Evolutionary conservation across 805 yeast genomes (phyloP).

Genomic region (Lipomyces chichibuensis): DNA sequence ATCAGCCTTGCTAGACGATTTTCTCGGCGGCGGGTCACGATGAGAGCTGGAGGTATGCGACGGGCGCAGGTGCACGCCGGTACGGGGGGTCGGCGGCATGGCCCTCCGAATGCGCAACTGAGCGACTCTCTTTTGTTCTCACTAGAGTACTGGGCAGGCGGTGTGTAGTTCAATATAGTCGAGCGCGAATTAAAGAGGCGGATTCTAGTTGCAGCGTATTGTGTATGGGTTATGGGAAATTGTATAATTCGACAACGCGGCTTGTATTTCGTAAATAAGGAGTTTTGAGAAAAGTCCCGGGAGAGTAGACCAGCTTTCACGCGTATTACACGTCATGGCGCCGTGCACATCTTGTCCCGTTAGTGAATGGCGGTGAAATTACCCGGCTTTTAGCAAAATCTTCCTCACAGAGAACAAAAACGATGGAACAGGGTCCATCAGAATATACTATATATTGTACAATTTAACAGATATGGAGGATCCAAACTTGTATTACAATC

Average conservation of each 20-base stretch:
- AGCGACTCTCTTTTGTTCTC: background rate
- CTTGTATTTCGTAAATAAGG: background rate
- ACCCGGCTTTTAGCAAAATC: conserved; percentile 17
- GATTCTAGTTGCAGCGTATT: background rate
- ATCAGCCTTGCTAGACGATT: conserved; percentile 26
- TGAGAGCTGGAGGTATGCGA: conserved; percentile 2
- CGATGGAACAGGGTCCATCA: background rate
- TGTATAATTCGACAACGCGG: background rate
- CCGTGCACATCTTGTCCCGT: background rate
- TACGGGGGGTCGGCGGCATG: conserved; percentile 13
- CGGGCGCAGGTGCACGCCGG: conserved; percentile 5
- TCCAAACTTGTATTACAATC: conserved; percentile 15
- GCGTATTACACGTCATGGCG: background rate
- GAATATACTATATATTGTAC: background rate
- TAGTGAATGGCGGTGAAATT: background rate
- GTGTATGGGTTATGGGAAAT: background rate
- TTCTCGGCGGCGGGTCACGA: background rate
- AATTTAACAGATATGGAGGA: background rate
- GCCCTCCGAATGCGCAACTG: background rate
- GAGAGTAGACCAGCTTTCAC: background rate
- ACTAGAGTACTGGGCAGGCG: background rate
- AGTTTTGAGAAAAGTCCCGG: background rate
- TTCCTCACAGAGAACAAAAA: background rate
- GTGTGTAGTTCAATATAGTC: background rate
- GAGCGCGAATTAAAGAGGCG: background rate